Conservation (phyloP, 495 filamentous ascomycete genomes). For the Aeminium ludgeri region DNA sequence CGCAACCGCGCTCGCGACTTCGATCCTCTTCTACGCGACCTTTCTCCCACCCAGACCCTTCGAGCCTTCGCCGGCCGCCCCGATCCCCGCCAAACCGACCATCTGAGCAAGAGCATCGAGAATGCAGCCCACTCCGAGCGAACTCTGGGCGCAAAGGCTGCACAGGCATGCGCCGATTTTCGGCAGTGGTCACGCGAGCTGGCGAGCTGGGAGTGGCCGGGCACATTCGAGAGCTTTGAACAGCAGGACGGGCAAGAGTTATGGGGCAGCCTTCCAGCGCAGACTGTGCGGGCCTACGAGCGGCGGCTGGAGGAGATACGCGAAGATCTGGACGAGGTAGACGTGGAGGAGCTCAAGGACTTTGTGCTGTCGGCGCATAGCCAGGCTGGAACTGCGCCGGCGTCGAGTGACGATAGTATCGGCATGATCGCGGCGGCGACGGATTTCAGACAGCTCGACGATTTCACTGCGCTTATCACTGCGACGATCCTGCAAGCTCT, state of each 20-base stretch:
- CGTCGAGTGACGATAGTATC: constrained; percentile 35
- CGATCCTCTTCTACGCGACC: constrained; percentile 19
- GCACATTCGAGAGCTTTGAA: constrained; percentile 20
- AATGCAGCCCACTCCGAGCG: constrained; percentile 20
- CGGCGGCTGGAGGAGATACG: constrained; percentile 59
- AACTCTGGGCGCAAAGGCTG: constrained; percentile 47
- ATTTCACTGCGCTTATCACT: constrained; percentile 77
- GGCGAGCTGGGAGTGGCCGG: constrained; percentile 57
- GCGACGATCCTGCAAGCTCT: constrained; percentile 73
- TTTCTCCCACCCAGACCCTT: constrained; percentile 23
- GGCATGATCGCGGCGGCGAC: constrained; percentile 21
- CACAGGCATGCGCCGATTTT: constrained; percentile 56
- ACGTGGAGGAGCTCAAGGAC: constrained; percentile 78
- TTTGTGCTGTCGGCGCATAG: constrained; percentile 72
- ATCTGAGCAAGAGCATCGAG: constrained; percentile 14
- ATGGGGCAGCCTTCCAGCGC: constrained; percentile 50
- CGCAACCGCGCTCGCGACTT: constrained; percentile 5
- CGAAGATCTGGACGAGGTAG: constrained; percentile 58
- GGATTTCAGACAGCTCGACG: constrained; percentile 47
- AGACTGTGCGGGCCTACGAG: constrained; percentile 49
- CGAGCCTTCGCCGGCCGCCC: constrained; percentile 19
- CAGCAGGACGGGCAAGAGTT: constrained; percentile 30
- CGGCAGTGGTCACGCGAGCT: constrained; percentile 65
- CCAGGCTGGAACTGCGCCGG: constrained; percentile 36
- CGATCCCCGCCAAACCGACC: constrained; percentile 8